Evolutionary conservation across 495 filamentous ascomycete genomes (phyloP), one percentile per base, ranked within the genome.

Genomic region (Oidiodendron maius): DNA sequence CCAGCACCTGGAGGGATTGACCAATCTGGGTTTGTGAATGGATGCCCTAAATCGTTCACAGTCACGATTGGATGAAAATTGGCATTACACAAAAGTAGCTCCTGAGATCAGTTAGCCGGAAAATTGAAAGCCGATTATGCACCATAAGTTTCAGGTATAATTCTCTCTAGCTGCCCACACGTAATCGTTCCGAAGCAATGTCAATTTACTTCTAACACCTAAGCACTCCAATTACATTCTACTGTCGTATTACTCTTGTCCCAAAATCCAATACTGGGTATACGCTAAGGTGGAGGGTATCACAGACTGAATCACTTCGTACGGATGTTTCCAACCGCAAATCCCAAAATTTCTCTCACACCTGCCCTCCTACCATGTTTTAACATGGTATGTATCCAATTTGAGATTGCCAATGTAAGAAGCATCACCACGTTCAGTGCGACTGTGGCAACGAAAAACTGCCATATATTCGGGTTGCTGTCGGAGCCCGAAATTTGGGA

Each of bases 1-100:
- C 71, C 72, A 17, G 74, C 82, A 1, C 63, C 64, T 17, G 74
- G 71, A 43, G 76, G 70, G 0, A 52, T 61, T 12, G 81, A 87
- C 63, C 80, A 82, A 52, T 77, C 75, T 24, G 86, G 86, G 3
- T 44, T 46, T 47, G 56, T 59, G 8, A 49, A 59, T 53, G 56
- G 56, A 11, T 24, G 10, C 21, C 56, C 56, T 12, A 34, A 42
- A 12, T 15, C 49, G 3, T 56, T 59, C 11, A 32, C 13, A n/a
- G 56, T 55, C 28, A 45, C 26, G 5, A 20, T 59, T 47, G 56
- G 56, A 20, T 40, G 17, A 40, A n/a, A n/a, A n/a, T n/a, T n/a
- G n/a, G n/a, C n/a, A n/a, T n/a, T n/a, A n/a, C n/a, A n/a, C n/a
- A n/a, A n/a, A n/a, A n/a, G n/a, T n/a, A n/a, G n/a, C n/a, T n/a